Evolutionary conservation across 2,329 filamentous ascomycete species (phyloP).

Genomic region (Trichoderma sp.): DNA sequence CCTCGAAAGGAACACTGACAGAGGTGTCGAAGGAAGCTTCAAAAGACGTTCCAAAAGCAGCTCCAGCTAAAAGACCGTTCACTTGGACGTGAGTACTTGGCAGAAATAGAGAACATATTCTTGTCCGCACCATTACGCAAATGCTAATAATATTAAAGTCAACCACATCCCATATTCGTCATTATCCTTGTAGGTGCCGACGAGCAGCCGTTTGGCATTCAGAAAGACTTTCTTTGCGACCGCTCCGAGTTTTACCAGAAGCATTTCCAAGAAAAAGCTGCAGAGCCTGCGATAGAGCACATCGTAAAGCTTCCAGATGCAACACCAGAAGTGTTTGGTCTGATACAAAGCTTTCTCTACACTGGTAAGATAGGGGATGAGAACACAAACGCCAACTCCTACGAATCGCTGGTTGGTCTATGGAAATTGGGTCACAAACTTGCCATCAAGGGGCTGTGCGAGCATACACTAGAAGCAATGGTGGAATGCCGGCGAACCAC

Average conservation of each 20-base stretch:
- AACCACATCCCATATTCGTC: conserved; percentile 60
- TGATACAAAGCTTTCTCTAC: conserved; percentile 59
- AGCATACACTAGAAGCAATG: conserved; percentile 62
- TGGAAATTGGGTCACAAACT: conserved; percentile 61
- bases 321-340: conserved; percentile 56
- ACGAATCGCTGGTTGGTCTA: conserved; percentile 57
- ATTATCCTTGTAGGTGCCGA: conserved; percentile 58
- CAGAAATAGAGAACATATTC: not conserved
- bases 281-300: conserved; percentile 51
- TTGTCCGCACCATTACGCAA: not conserved
- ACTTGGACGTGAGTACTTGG: conserved; percentile 46
- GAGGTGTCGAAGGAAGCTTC: not conserved
- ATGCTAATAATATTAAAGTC: conserved; percentile 33
- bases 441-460: conserved; percentile 59
- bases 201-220: conserved; percentile 59
- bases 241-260: conserved; percentile 54
- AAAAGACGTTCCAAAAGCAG: not conserved
- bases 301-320: conserved; percentile 55
- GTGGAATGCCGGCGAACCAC: conserved; percentile 57
- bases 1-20: not conserved
- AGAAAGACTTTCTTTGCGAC: conserved; percentile 61
- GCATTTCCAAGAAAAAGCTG: conserved; percentile 46
- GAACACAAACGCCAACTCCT: conserved; percentile 50
- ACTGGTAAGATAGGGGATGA: conserved; percentile 53
- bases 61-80: conserved; percentile 32